Conservation (phyloP, 2,329 filamentous ascomycete genomes). For the Parastagonospora avenae region DNA sequence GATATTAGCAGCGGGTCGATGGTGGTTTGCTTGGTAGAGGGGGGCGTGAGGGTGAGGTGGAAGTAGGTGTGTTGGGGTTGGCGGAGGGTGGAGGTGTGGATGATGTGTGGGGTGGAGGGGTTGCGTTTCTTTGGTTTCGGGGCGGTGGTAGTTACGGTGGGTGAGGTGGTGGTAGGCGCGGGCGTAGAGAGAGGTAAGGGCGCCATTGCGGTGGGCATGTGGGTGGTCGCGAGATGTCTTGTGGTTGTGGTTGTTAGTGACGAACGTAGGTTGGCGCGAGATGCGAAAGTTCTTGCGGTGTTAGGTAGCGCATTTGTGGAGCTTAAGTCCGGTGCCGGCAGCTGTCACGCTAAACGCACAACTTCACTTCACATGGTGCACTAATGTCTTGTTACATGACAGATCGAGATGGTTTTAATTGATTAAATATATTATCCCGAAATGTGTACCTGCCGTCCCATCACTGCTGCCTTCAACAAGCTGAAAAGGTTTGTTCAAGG, state of each 20-base stretch:
- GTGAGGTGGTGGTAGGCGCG: neutral
- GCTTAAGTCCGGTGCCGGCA: constrained; percentile 17
- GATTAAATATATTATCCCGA: no score
- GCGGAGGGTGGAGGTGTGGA: constrained; percentile 47
- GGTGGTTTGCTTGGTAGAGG: neutral
- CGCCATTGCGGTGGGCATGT: neutral
- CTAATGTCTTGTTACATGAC: no score
- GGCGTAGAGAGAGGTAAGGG: neutral
- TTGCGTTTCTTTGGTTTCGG: constrained; percentile 9
- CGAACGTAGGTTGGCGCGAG: constrained; percentile 1
- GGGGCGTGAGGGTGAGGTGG: constrained; percentile 42
- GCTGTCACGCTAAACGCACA: neutral
- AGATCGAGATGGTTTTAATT: no score
- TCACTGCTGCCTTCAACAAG: no score
- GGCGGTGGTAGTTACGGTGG: neutral
- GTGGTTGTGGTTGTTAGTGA: neutral
- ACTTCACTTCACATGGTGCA: neutral
- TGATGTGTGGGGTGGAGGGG: constrained; percentile 18
- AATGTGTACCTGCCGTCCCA: no score
- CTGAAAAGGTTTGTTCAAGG: no score
- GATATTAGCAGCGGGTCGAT: constrained; percentile 66
- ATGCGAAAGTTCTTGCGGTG: constrained; percentile 27
- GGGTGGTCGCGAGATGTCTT: neutral
- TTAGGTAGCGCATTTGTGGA: constrained; percentile 22
- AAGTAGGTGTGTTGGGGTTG: constrained; percentile 50